A percentile compares a stretch with the other conserved stretches of the same genome.
These are phyloP conservation scores for Triangularia setosa DNA, from an alignment of 2,329 filamentous ascomycete species.

Conservation along the genomic window DNA sequence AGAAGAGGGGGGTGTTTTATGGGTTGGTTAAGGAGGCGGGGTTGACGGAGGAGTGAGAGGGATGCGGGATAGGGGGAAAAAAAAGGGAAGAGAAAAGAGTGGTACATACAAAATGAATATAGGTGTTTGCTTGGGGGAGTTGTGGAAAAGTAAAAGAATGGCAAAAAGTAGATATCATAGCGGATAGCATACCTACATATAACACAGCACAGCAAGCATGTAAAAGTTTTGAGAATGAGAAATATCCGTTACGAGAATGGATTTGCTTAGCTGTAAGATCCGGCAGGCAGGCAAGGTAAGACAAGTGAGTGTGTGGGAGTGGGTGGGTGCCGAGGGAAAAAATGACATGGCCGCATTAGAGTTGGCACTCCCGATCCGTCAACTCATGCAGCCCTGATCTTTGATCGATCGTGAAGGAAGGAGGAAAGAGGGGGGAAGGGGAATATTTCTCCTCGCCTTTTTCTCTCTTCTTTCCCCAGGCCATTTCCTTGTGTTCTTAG, in stretches of 20 bases:
- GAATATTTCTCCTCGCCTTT: not conserved
- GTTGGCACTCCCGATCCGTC: not conserved
- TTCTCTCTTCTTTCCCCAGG: not conserved
- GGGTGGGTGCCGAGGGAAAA: not conserved
- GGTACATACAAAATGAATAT: not conserved
- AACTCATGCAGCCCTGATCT: not conserved
- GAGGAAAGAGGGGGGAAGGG: no score
- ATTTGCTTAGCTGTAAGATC: not conserved
- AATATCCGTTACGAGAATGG: no score
- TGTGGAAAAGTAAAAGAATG: not conserved
- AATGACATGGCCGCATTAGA: not conserved
- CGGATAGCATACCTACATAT: not conserved
- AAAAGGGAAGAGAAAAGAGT: not conserved
- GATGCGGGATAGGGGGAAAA: not conserved
- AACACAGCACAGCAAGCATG: not conserved
- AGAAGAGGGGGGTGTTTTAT: conserved; percentile 76
- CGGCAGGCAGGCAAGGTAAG: no score
- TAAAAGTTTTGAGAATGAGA: no score
- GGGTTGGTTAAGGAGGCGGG: conserved; percentile 89
- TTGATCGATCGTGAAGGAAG: not conserved
- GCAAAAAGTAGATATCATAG: not conserved
- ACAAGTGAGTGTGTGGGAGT: no score
- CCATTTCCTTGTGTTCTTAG: not conserved
- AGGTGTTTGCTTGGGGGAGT: not conserved
- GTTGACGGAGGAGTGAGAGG: conserved; percentile 43